Evolutionary conservation across 192 early-diverging fungal genomes (phyloP).

Genomic region (Mortierella claussenii): DNA sequence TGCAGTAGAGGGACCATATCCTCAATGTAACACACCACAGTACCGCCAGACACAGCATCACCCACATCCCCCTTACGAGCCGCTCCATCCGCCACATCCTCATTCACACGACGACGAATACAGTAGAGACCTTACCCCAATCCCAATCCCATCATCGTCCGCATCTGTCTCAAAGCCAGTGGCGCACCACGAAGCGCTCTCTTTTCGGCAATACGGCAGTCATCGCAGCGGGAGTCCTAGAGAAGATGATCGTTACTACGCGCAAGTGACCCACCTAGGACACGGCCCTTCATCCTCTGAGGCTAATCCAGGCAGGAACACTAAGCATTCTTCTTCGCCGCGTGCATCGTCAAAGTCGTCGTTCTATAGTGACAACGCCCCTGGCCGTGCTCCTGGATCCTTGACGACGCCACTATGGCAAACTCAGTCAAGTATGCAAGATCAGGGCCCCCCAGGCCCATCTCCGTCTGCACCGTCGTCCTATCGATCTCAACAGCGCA

Average conservation of each 20-base stretch:
- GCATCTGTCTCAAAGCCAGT: background rate
- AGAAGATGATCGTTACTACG: background rate
- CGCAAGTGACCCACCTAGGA: background rate
- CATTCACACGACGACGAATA: constrained; percentile 1
- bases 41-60: constrained; percentile 4
- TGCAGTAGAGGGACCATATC: background rate
- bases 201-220: background rate
- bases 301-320: background rate
- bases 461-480: background rate
- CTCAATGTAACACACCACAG: constrained; percentile 4
- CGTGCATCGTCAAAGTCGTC: background rate
- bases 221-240: background rate
- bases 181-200: background rate
- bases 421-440: background rate
- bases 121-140: background rate
- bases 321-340: background rate
- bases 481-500: constrained; percentile 13
- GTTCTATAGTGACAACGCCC: background rate
- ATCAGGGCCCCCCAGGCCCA: background rate
- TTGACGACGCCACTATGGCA: background rate
- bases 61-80: constrained; percentile 9
- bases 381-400: background rate
- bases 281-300: background rate
- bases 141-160: background rate
- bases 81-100: constrained; percentile 8